Evolutionary conservation across 2,329 filamentous ascomycete genomes (phyloP).

Genomic region (Pyrenophora seminiperda): DNA sequence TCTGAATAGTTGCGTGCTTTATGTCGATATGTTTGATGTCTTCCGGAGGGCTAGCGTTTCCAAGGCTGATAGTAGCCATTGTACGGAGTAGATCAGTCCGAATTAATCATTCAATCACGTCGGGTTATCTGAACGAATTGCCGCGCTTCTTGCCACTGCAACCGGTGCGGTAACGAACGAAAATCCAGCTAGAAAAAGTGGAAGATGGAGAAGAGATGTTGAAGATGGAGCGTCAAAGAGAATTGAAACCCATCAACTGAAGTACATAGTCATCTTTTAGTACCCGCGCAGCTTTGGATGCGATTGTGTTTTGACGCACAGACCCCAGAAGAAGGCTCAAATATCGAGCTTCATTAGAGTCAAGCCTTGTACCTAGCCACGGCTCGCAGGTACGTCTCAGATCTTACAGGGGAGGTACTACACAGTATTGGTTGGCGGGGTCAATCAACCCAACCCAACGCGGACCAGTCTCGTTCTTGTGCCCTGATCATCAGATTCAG

Average conservation of each 20-base stretch:
- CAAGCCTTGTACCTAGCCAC: conserved; percentile 46
- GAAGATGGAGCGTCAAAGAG: conserved; percentile 16
- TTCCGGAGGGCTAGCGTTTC: conserved; percentile 34
- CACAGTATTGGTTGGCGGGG: conserved; percentile 43
- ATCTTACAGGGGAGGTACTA: conserved; percentile 29
- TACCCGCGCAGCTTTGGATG: conserved; percentile 31
- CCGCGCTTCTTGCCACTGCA: conserved; percentile 34
- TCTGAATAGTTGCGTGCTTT: conserved; percentile 41
- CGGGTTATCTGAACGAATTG: conserved; percentile 35
- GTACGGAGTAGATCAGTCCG: conserved; percentile 27
- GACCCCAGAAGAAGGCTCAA: conserved; percentile 36
- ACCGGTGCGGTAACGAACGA: conserved; percentile 13
- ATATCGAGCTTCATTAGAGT: conserved; percentile 46
- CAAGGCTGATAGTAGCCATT: conserved; percentile 42
- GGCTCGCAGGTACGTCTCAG: conserved; percentile 38
- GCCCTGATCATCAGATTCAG: conserved; percentile 28
- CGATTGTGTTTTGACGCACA: conserved; percentile 37
- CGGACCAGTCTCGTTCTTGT: conserved; percentile 28
- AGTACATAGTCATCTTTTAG: conserved; percentile 48
- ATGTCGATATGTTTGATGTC: conserved; percentile 35
- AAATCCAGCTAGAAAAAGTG: conserved; percentile 1
- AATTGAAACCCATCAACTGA: conserved; percentile 20
- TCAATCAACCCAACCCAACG: conserved; percentile 42
- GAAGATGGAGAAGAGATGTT: conserved; percentile 13
- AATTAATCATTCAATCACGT: conserved; percentile 24